Percentiles rank a stretch among this genome's conserved stretches.
phyloP scores from a whole-genome alignment of 495 filamentous ascomycete genomes.

The Apodospora peruviana region DNA sequence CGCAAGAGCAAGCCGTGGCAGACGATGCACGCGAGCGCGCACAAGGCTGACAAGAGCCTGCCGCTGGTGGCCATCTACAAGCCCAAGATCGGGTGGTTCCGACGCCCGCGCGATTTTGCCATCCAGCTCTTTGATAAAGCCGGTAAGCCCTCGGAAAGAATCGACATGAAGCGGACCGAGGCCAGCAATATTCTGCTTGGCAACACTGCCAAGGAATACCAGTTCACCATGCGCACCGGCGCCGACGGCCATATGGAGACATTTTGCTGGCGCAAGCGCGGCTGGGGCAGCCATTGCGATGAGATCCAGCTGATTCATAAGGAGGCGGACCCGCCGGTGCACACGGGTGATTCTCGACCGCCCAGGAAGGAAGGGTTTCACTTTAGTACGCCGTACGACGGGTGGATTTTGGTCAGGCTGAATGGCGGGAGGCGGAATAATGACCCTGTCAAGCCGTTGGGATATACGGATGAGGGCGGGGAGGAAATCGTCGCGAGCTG shows the following conservation, averaged over 20 bases:
- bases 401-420: constrained; percentile 5
- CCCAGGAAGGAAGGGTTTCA: neutral
- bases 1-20: neutral
- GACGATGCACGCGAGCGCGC: constrained; percentile 4
- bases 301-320: neutral
- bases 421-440: neutral
- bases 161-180: neutral
- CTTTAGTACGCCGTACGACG: neutral
- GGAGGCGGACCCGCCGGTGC: neutral
- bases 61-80: neutral
- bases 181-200: neutral
- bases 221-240: neutral
- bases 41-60: constrained; percentile 2
- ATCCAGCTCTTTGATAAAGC: neutral
- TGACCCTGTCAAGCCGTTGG: neutral
- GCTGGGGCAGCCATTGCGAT: neutral
- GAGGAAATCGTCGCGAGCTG: constrained; percentile 10
- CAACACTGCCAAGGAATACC: neutral
- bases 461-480: neutral
- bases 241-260: neutral
- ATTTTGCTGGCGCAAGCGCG: neutral
- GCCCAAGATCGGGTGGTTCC: neutral
- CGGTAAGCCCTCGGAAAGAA: neutral
- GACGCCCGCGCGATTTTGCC: neutral
- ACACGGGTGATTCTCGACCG: constrained; percentile 7